Conservation (phyloP, 2,329 filamentous ascomycete species). For the Monilinia vaccinii-corymbosi region DNA sequence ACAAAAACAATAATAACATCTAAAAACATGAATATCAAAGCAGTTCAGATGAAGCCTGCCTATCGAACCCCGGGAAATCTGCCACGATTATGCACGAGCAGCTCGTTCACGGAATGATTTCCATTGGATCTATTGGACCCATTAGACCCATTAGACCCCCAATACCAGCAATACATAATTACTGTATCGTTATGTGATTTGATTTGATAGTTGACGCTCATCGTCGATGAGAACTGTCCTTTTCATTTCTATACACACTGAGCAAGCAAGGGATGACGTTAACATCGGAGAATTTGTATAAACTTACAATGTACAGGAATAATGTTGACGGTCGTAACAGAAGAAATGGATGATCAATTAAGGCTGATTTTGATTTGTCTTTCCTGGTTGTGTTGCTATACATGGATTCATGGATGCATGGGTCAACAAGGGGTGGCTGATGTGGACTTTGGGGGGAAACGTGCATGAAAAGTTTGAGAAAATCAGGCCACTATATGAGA, state of each 20-base stretch:
- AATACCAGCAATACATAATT: background rate
- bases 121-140: background rate
- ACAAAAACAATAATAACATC: background rate
- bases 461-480: background rate
- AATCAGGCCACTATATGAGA: conserved; percentile 7
- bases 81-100: background rate
- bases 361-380: too few relatives aligned
- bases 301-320: too few relatives aligned
- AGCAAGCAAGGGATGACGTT: background rate
- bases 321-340: too few relatives aligned
- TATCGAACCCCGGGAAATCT: background rate
- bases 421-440: too few relatives aligned
- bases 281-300: background rate
- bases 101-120: background rate
- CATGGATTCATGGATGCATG: too few relatives aligned
- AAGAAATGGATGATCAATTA: too few relatives aligned
- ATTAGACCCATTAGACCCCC: background rate
- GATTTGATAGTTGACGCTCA: background rate
- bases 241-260: background rate
- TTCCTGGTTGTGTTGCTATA: too few relatives aligned
- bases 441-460: background rate
- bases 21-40: background rate
- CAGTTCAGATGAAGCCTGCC: background rate
- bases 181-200: background rate
- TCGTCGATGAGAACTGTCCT: background rate